Evolutionary conservation across 2,329 filamentous ascomycete genomes (phyloP).

Genomic region (Nothomitra cinnamomea): DNA sequence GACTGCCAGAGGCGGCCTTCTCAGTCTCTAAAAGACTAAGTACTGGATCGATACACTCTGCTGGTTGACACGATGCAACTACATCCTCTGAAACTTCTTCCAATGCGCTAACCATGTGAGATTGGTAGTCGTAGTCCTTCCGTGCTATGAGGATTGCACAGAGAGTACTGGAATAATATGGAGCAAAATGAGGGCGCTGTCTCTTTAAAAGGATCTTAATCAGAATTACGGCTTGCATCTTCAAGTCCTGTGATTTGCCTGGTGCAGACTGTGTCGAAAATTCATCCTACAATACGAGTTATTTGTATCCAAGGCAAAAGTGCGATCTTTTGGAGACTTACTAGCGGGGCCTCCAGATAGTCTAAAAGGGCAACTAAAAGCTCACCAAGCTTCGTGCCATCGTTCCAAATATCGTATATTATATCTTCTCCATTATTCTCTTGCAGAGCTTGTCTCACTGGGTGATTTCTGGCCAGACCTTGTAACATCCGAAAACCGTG

Average conservation of each 20-base stretch:
- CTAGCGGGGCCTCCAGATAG: constrained; percentile 13
- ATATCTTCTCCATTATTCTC: constrained; percentile 13
- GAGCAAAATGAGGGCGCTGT: constrained; percentile 46
- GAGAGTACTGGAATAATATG: constrained; percentile 50
- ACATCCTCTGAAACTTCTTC: constrained; percentile 54
- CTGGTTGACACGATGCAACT: constrained; percentile 44
- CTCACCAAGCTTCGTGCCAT: constrained; percentile 15
- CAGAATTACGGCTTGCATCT: constrained; percentile 56
- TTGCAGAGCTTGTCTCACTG: constrained; percentile 12
- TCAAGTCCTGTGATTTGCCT: constrained; percentile 54
- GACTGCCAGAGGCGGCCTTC: constrained; percentile 17
- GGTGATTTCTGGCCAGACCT: constrained; percentile 15
- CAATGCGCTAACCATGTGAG: constrained; percentile 48
- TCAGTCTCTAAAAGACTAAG: constrained; percentile 3
- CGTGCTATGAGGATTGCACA: constrained; percentile 49
- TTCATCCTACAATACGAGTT: constrained; percentile 9
- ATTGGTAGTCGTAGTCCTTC: constrained; percentile 46
- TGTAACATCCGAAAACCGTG: constrained; percentile 15
- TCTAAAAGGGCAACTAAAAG: constrained; percentile 14
- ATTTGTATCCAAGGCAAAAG: constrained; percentile 3
- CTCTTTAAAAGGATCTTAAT: constrained; percentile 56
- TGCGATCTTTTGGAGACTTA: constrained; percentile 3
- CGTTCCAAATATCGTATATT: constrained; percentile 15
- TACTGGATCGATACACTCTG: constrained; percentile 29
- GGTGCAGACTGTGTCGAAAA: constrained; percentile 32